phyloP scores from a whole-genome alignment of 176 grass and related monocot genomes.

The Hyparrhenia diplandra region DNA sequence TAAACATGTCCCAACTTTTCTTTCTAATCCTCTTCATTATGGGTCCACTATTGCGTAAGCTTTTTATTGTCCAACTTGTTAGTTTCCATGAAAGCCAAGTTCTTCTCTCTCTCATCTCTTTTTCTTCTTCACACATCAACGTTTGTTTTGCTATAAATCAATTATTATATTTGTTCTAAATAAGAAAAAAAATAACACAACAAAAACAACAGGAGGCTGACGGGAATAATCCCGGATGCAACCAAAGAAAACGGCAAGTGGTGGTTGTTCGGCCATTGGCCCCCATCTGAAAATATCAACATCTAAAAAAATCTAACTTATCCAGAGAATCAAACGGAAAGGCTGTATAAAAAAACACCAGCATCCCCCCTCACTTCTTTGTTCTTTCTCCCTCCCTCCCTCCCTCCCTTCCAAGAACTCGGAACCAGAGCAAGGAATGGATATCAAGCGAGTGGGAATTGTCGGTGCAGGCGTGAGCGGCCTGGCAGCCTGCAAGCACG shows the following conservation, averaged over 20 bases:
- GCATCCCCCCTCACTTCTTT: background rate
- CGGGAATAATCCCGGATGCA: background rate
- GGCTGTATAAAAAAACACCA: background rate
- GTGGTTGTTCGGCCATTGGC: constrained; percentile 14
- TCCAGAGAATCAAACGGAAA: background rate
- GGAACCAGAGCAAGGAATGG: constrained; percentile 28
- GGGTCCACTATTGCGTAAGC: no score
- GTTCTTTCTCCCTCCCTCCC: background rate
- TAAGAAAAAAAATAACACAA: background rate
- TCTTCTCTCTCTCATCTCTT: no score
- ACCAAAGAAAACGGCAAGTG: constrained; percentile 34
- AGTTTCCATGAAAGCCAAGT: no score
- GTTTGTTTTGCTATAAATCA: no score
- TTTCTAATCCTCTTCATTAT: no score
- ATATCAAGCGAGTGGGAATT: constrained; percentile 58
- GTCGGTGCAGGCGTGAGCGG: constrained; percentile 82
- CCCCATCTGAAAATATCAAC: constrained; percentile 34
- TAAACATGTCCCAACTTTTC: no score
- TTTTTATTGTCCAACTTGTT: no score
- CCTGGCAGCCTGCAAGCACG: constrained; percentile 83
- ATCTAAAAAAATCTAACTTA: constrained; percentile 33
- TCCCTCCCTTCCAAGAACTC: constrained; percentile 9
- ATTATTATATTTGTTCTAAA: background rate
- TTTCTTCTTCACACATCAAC: no score
- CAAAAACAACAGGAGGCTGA: background rate